Percentiles rank a stretch among this genome's conserved stretches.
These are phyloP conservation scores for Triticum timopheevii DNA, from an alignment of 176 grass and related monocot species.

Conservation along the genomic window DNA sequence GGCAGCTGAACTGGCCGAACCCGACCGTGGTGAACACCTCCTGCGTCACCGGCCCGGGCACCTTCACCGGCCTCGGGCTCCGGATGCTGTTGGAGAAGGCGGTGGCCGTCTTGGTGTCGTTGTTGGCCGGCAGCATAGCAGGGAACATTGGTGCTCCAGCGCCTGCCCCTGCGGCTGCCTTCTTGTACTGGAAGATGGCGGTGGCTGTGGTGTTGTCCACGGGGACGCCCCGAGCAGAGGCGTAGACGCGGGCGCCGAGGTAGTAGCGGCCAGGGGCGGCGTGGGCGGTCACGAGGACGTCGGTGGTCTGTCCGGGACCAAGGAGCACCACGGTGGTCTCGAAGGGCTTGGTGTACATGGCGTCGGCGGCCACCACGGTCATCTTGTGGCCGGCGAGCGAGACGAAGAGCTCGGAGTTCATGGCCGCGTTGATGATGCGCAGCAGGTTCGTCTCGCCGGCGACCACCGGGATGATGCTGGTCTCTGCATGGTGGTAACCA, in stretches of 20 bases:
- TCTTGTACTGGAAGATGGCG: conserved; percentile 76
- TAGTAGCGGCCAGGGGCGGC: conserved; percentile 70
- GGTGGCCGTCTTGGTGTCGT: background rate
- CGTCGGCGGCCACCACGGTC: conserved; percentile 87
- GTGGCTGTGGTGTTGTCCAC: conserved; percentile 91
- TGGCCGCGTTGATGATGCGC: conserved; percentile 76
- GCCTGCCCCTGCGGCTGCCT: background rate
- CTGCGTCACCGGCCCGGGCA: conserved; percentile 70
- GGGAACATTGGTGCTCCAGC: background rate
- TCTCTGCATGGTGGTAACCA: conserved; percentile 39
- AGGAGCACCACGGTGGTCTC: conserved; percentile 60
- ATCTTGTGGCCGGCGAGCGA: conserved; percentile 74
- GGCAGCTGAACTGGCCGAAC: conserved; percentile 61
- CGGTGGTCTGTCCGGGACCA: conserved; percentile 84
- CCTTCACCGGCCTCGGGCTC: conserved; percentile 52
- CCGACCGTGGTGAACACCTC: conserved; percentile 68
- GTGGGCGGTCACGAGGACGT: conserved; percentile 77
- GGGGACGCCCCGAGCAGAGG: conserved; percentile 40
- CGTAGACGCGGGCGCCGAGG: conserved; percentile 68
- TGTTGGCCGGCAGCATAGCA: too few relatives aligned
- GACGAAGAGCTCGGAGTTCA: conserved; percentile 82
- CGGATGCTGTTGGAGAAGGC: conserved; percentile 55
- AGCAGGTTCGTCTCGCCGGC: conserved; percentile 70
- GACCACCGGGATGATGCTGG: conserved; percentile 60
- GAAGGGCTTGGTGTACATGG: conserved; percentile 73